phyloP scores from a whole-genome alignment of 2,329 filamentous ascomycete genomes.

The Claviceps spartinae region DNA sequence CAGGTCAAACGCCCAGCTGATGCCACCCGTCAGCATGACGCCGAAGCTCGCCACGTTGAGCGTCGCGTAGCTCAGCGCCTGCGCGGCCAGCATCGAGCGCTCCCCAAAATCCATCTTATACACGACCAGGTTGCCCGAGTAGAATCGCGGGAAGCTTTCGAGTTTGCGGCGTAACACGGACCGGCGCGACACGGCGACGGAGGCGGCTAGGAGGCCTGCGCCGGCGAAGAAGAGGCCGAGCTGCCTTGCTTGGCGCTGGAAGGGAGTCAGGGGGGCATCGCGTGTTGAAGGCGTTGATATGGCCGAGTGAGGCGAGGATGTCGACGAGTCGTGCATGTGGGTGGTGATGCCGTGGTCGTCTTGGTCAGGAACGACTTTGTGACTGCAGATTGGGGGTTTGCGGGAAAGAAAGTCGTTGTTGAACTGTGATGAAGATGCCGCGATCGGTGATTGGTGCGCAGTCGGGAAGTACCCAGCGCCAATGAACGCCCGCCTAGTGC shows the following conservation, averaged over 20 bases:
- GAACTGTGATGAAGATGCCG: background rate
- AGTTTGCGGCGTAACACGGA: conserved; percentile 51
- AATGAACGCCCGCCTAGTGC: too few relatives aligned
- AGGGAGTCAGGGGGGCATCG: conserved; percentile 27
- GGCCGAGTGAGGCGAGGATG: conserved; percentile 8
- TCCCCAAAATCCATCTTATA: conserved; percentile 16
- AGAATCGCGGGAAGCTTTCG: conserved; percentile 56
- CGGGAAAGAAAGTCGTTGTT: background rate
- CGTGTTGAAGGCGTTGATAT: conserved; percentile 3
- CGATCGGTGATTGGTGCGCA: background rate
- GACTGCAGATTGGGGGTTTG: background rate
- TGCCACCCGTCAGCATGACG: conserved; percentile 60
- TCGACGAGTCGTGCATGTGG: conserved; percentile 1
- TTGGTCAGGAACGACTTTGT: background rate
- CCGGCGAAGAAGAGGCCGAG: conserved; percentile 62
- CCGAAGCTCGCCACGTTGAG: conserved; percentile 68
- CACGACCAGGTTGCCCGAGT: conserved; percentile 40
- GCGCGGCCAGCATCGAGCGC: conserved; percentile 51
- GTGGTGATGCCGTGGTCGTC: background rate
- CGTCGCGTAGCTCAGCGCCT: conserved; percentile 76
- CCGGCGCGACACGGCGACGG: conserved; percentile 57
- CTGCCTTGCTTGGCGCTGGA: conserved; percentile 37
- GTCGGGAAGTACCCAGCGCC: background rate
- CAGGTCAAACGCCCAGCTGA: conserved; percentile 67
- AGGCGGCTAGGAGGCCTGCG: conserved; percentile 59